phyloP scores from a whole-genome alignment of 257 asterid genomes.

The Solanum gandarillasii region DNA sequence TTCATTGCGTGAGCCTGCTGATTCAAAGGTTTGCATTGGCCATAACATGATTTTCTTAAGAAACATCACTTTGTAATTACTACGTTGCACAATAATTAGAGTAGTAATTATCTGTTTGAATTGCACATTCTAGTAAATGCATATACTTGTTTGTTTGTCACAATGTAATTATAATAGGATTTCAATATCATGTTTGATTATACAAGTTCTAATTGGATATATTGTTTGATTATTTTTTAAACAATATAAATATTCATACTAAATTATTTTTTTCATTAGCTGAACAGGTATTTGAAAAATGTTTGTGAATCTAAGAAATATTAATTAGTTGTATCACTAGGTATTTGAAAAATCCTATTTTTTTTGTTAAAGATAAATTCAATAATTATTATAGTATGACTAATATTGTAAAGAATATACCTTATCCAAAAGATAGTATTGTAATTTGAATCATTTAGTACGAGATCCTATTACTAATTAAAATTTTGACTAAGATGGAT shows the following conservation, averaged over 20 bases:
- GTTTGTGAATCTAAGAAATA: neutral
- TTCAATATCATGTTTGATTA: neutral
- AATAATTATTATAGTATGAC: neutral
- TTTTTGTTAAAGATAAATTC: neutral
- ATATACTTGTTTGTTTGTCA: neutral
- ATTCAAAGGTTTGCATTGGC: conserved; percentile 52
- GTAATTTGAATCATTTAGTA: too few species aligned
- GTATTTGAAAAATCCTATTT: too few species aligned
- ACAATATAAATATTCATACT: too few species aligned
- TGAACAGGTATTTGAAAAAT: neutral
- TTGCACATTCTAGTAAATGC: too few species aligned
- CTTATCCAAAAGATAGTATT: neutral
- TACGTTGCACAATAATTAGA: neutral
- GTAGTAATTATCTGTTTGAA: neutral
- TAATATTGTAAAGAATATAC: neutral
- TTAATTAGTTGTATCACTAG: neutral
- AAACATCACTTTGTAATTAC: neutral
- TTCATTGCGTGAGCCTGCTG: conserved; percentile 80
- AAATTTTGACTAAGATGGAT: too few species aligned
- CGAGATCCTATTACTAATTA: too few species aligned
- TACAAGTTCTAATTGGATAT: too few species aligned
- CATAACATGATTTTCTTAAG: neutral
- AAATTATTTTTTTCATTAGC: too few species aligned
- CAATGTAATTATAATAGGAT: too few species aligned
- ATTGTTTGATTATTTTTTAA: too few species aligned